Conservation (phyloP, 139 green algal species). For the Closterium sp. region DNA sequence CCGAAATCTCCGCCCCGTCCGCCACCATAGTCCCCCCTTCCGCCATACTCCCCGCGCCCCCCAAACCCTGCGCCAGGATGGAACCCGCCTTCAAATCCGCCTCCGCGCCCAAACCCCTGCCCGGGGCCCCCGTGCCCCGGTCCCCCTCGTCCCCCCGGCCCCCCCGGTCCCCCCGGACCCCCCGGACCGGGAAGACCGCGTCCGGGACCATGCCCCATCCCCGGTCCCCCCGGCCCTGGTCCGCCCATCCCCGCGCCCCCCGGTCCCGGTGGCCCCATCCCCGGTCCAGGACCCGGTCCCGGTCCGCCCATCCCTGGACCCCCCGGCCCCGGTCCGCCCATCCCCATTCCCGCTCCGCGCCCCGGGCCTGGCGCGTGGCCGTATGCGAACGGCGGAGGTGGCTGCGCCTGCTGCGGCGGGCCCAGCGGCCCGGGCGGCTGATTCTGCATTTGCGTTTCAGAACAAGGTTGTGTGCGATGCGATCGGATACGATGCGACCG, state of each 20-base stretch:
- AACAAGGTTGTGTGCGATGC: not conserved
- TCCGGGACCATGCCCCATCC: not conserved
- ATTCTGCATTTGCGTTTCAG: not conserved
- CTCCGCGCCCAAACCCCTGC: not conserved
- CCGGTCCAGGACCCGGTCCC: too few species aligned
- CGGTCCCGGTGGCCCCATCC: not conserved
- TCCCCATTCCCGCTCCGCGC: not conserved
- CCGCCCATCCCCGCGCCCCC: not conserved
- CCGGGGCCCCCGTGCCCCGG: too few species aligned
- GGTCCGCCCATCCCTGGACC: not conserved
- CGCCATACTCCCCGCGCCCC: not conserved
- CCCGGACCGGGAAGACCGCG: too few species aligned
- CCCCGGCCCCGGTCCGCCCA: not conserved
- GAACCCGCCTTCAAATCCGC: not conserved
- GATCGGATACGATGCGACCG: too few species aligned
- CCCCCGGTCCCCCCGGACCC: too few species aligned
- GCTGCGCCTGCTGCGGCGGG: not conserved
- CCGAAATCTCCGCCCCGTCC: not conserved
- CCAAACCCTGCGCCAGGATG: not conserved
- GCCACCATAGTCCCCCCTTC: not conserved
- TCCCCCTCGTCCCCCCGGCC: too few species aligned
- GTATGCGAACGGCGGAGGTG: not conserved
- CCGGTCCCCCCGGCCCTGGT: not conserved
- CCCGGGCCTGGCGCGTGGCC: not conserved
- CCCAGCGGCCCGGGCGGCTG: not conserved